Evolutionary conservation across 176 grass and related monocot genomes (phyloP).

Genomic region (Triticum monococcum): DNA sequence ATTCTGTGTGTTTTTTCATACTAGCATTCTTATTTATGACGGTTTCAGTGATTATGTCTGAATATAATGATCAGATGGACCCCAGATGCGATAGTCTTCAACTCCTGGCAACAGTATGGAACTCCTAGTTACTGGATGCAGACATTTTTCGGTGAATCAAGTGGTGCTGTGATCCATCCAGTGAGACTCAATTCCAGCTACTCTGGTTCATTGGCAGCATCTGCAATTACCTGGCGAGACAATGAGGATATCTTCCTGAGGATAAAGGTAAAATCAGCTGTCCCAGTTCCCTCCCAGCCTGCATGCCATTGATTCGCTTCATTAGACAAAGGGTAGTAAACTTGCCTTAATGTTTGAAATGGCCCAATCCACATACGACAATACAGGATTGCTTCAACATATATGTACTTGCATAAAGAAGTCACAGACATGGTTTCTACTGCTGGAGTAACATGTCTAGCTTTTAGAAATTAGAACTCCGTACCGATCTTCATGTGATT

Average conservation of each 20-base stretch:
- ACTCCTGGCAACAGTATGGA: constrained; percentile 82
- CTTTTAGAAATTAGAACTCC: not conserved
- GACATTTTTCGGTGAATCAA: constrained; percentile 58
- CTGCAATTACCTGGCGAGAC: constrained; percentile 75
- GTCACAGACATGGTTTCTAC: not conserved
- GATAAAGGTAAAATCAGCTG: constrained; percentile 54
- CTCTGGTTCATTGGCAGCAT: constrained; percentile 51
- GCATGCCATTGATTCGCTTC: not conserved
- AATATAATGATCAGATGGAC: constrained; percentile 50
- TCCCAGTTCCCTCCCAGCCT: not conserved
- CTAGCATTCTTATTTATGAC: not conserved
- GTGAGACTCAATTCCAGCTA: constrained; percentile 45
- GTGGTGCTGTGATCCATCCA: constrained; percentile 54
- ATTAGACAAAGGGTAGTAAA: not conserved
- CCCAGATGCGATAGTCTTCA: constrained; percentile 86
- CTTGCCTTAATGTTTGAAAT: constrained; percentile 1
- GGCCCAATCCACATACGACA: not conserved
- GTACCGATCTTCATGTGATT: not conserved
- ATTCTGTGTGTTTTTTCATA: not conserved
- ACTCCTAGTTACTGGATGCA: constrained; percentile 88
- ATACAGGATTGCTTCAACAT: not conserved
- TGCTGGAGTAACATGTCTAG: not conserved
- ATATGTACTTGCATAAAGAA: not conserved
- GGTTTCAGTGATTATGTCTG: not conserved
- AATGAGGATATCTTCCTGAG: constrained; percentile 53